phyloP scores from a whole-genome alignment of 2,329 filamentous ascomycete genomes.

The Penicillium sp. region DNA sequence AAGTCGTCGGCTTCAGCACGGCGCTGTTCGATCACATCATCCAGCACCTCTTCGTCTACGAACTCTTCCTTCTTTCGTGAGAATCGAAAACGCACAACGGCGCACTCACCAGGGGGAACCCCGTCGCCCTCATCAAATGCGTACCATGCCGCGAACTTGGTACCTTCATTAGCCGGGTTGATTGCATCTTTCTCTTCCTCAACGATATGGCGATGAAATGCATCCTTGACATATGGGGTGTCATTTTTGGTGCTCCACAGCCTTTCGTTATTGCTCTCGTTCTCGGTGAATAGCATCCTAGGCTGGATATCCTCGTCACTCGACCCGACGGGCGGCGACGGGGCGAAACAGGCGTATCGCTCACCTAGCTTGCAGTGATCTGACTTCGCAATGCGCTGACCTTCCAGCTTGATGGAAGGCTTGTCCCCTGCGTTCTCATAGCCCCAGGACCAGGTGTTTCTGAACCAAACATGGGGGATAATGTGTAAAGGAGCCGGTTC shows the following conservation, averaged over 20 bases:
- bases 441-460: conserved; percentile 97
- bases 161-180: conserved; percentile 76
- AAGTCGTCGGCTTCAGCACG: conserved; percentile 93
- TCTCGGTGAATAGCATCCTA: conserved; percentile 86
- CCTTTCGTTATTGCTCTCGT: conserved; percentile 80
- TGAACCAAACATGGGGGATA: conserved; percentile 91
- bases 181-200: conserved; percentile 74
- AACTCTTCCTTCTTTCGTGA: conserved; percentile 72
- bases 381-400: conserved; percentile 69
- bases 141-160: conserved; percentile 89
- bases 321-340: conserved; percentile 78
- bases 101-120: conserved; percentile 85
- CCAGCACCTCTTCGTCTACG: conserved; percentile 88
- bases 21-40: conserved; percentile 82
- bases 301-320: conserved; percentile 82
- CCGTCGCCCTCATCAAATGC: conserved; percentile 86
- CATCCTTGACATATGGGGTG: conserved; percentile 87
- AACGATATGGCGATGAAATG: conserved; percentile 85
- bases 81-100: conserved; percentile 88
- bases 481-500: conserved; percentile 91
- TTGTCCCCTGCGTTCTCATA: conserved; percentile 72
- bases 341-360: conserved; percentile 78
- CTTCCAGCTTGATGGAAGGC: conserved; percentile 68
- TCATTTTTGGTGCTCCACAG: conserved; percentile 78
- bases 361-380: conserved; percentile 77